Conservation (phyloP, 2,329 filamentous ascomycete genomes). For the Arthrobotrys sphaeroides region DNA sequence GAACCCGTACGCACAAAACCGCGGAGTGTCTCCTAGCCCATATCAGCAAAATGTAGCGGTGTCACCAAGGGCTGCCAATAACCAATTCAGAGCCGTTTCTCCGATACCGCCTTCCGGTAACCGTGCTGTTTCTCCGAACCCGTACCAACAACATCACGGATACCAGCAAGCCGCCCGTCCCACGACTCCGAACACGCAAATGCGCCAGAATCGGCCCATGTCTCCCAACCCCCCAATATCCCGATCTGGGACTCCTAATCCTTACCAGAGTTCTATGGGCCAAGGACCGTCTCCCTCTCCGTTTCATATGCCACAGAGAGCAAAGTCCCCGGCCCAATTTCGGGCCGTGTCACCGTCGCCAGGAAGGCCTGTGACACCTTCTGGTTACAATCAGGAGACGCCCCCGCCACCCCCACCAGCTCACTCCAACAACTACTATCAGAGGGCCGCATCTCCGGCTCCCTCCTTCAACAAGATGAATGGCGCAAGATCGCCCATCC, state of each 20-base stretch:
- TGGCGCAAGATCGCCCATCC: conserved; percentile 52
- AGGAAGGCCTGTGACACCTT: conserved; percentile 43
- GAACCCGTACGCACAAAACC: conserved; percentile 58
- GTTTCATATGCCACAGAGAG: conserved; percentile 49
- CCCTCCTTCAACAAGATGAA: conserved; percentile 48
- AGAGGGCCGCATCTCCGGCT: conserved; percentile 39
- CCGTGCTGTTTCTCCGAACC: conserved; percentile 55
- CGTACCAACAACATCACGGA: conserved; percentile 39
- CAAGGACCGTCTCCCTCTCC: conserved; percentile 51
- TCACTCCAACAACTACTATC: conserved; percentile 53
- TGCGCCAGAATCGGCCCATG: conserved; percentile 36
- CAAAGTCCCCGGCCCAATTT: conserved; percentile 50
- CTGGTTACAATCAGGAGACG: conserved; percentile 40
- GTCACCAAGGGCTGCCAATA: conserved; percentile 53
- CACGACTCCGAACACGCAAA: conserved; percentile 37
- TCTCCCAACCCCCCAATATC: conserved; percentile 48
- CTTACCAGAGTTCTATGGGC: conserved; percentile 34
- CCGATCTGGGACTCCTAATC: conserved; percentile 47
- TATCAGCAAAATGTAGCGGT: conserved; percentile 54
- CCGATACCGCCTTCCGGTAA: conserved; percentile 49
- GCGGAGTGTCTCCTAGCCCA: conserved; percentile 60
- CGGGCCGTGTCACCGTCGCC: conserved; percentile 52
- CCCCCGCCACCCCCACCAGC: conserved; percentile 55
- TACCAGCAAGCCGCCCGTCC: conserved; percentile 42
- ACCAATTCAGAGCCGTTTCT: conserved; percentile 55